Base-by-base conservation (phyloP, 768 basidiomycete genomes). In the Trametes cingulata region DNA sequence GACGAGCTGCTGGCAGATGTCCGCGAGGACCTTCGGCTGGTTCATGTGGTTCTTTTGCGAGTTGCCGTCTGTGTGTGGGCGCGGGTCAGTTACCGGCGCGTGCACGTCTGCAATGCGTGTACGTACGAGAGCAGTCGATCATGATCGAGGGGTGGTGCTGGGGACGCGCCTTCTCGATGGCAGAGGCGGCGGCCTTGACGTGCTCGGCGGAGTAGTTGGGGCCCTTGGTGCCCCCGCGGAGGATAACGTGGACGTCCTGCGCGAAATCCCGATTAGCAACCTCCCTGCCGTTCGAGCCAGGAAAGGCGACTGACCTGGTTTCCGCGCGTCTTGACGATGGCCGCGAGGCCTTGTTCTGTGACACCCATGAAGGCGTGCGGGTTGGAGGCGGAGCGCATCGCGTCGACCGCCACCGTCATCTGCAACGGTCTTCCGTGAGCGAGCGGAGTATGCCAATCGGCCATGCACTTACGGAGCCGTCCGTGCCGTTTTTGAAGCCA, bases 401-500 rank as follows among this genome's bases (percentile, higher is more conserved):
- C 97, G 73, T 99, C 97, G 56, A 98, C 90, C 2, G 96, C 96
- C 36, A 98, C 93, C 0, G 83, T 77, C 49, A 98, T 87, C 62
- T 73, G 71, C 24, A 2, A 40, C 19, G 13, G 20, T 36, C 9
- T 7, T 13, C 2, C 33, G 35, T 27, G 39, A 22, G 56, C 61
- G 33, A 60, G 57, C 1, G 61, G 24, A 52, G 10, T 27, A 27
- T 39, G 9, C 7, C 19, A 33, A 58, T 6, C 14, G 8, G 48
- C 12, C 15, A 42, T 29, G 59, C 10, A 61, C 68, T 48, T 35
- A 72, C 67, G 42, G 86, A 87, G 55, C 97, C 97, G 73, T 98
- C 96, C 3, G 97, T 99, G 54, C 97, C 96, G 72, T 99, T 99
- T 76, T 99, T 99, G 87, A 99, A 99, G 9, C 94, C 93, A 64